These are phyloP conservation scores for Camptophora hylomeconis DNA, from an alignment of 2,329 filamentous ascomycete genomes.

Conservation along the genomic window DNA sequence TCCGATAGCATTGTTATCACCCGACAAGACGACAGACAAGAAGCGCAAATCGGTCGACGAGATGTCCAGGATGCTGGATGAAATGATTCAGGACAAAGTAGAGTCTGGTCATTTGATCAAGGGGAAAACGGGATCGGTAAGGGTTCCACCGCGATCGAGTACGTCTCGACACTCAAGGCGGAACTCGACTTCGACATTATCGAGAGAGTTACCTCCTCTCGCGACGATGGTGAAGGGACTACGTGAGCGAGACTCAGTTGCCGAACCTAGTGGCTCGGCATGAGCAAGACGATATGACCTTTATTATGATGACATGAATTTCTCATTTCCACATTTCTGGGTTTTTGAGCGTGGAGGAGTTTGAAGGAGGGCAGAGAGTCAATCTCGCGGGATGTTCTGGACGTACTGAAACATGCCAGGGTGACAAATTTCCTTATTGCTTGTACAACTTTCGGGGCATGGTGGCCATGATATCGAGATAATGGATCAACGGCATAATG, in stretches of 20 bases:
- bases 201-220: constrained; percentile 14
- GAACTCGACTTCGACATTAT: constrained; percentile 11
- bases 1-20: constrained; percentile 22
- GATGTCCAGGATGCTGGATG: constrained; percentile 84
- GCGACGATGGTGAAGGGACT: constrained; percentile 18
- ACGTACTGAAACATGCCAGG: no score
- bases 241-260: constrained; percentile 10
- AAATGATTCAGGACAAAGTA: constrained; percentile 87
- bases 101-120: constrained; percentile 61
- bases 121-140: constrained; percentile 53
- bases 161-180: constrained; percentile 27
- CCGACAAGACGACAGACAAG: constrained; percentile 31
- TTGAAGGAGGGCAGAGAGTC: not conserved
- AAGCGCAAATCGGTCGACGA: constrained; percentile 67
- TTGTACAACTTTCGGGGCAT: no score
- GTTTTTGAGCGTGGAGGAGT: constrained; percentile 3
- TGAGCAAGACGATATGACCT: constrained; percentile 7
- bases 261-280: constrained; percentile 9
- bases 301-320: constrained; percentile 2
- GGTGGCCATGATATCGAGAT: no score
- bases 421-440: no score
- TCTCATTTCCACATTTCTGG: not conserved
- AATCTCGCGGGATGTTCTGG: no score
- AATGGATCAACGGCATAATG: no score
- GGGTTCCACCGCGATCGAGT: constrained; percentile 26